phyloP scores from a whole-genome alignment of 2,329 filamentous ascomycete species.

The Madurella fahalii region DNA sequence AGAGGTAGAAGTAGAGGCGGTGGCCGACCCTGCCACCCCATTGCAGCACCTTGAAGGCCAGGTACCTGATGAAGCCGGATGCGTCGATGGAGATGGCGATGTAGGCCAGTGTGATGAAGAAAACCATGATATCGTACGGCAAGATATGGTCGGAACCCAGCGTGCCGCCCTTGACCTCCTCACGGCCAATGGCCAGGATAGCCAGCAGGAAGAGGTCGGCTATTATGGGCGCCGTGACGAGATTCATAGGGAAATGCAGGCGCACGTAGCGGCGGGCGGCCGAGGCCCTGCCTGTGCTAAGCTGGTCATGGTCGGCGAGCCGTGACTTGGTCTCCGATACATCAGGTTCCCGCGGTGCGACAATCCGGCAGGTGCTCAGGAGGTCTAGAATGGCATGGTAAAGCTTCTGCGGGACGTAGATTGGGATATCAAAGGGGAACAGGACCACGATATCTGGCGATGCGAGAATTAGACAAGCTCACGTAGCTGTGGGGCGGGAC shows the following conservation, averaged over 20 bases:
- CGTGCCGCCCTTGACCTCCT: slow-evolving; percentile 66
- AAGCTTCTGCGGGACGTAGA: slow-evolving; percentile 53
- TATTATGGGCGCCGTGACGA: slow-evolving; percentile 66
- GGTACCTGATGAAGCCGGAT: slow-evolving; percentile 65
- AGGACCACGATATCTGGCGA: slow-evolving; percentile 61
- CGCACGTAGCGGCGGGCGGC: slow-evolving; percentile 38
- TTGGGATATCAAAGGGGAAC: slow-evolving; percentile 62
- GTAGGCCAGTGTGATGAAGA: slow-evolving; percentile 70
- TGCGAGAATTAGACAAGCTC: neutral
- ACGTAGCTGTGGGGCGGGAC: neutral
- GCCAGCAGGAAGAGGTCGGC: slow-evolving; percentile 69
- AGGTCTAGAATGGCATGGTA: slow-evolving; percentile 41
- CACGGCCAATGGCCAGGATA: slow-evolving; percentile 61
- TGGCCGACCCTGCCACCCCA: slow-evolving; percentile 65
- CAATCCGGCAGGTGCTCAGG: slow-evolving; percentile 47
- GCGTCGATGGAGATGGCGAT: slow-evolving; percentile 76
- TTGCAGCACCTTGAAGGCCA: slow-evolving; percentile 67
- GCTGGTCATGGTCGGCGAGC: neutral
- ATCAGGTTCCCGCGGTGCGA: slow-evolving; percentile 38
- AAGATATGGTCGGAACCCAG: slow-evolving; percentile 61
- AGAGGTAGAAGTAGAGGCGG: slow-evolving; percentile 67
- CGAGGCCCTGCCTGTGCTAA: slow-evolving; percentile 32
- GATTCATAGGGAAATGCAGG: slow-evolving; percentile 61
- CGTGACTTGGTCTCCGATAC: slow-evolving; percentile 19
- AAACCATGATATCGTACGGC: slow-evolving; percentile 69